phyloP scores from a whole-genome alignment of 202 grass and related monocot species.

The Schoenoplectus triqueter region DNA sequence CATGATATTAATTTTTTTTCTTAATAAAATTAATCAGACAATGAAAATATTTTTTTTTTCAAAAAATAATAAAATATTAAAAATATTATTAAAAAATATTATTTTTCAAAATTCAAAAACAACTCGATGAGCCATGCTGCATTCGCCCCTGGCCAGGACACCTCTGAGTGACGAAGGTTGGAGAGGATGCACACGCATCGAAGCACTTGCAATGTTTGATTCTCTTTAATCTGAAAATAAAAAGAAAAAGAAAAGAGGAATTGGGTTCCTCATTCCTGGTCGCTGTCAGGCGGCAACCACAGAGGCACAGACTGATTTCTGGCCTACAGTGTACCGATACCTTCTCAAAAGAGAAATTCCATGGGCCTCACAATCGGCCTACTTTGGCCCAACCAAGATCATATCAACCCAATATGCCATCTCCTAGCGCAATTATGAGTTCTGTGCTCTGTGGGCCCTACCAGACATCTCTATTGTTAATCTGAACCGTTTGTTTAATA shows the following conservation, averaged over 20 bases:
- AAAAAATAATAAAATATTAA: no score
- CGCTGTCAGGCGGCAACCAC: constrained; percentile 15
- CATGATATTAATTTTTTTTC: no score
- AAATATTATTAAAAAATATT: no score
- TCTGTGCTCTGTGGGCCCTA: not conserved
- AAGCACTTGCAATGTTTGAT: constrained; percentile 21
- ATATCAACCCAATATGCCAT: not conserved
- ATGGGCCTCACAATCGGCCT: not conserved
- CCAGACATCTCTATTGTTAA: not conserved
- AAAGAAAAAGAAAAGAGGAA: constrained; percentile 13
- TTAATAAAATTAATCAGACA: no score
- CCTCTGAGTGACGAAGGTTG: not conserved
- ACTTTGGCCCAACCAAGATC: not conserved
- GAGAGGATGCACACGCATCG: constrained; percentile 11
- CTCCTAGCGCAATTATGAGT: not conserved
- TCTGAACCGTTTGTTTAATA: not conserved
- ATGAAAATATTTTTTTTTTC: no score
- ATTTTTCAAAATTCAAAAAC: no score
- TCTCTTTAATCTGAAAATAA: not conserved
- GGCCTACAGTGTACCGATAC: not conserved
- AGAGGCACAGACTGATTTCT: not conserved
- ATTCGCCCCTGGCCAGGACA: not conserved
- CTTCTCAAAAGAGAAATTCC: not conserved
- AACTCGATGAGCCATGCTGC: no score
- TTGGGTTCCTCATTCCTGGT: constrained; percentile 14